Evolutionary conservation across 139 green algal genomes (phyloP), one percentile per base, ranked within the genome.

Genomic region (Volvox africanus): DNA sequence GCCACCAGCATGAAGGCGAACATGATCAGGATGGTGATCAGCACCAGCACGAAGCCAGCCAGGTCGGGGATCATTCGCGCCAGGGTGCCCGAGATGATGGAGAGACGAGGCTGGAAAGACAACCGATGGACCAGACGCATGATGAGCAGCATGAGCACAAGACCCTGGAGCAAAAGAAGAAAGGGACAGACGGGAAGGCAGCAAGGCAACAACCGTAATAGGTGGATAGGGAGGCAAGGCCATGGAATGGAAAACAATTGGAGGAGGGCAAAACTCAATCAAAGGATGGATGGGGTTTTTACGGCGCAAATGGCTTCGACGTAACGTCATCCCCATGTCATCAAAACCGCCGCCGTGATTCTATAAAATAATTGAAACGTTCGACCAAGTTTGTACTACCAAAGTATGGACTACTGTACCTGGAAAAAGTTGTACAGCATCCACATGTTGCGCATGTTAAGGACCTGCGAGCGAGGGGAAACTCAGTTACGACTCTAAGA

Each of bases 61-160:
- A 94, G 76, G 92, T 94, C 92, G 22, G 88, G 86, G 50, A 92
- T 1, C 36, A 89, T 87, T 36, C 84, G 44, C 18, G 88, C 77
- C 18, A 94, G 68, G 18, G 88, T 91, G 78, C 92, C 88, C 13
- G 78, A 86, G 62, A 94, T 82, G 24, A 94, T 82, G 67, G 82
- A 80, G 24, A 94, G 88, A 18, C 79, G 78, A 17, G 92, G 88
- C 88, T 92, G 92, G 88, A 94, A 92, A 50, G 68, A 88, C 12
- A 91, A 20, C 71, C 89, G 83, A 44, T 92, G 67, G 44, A 92
- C 89, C 61, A 91, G 83, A 16, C 89, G 76, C 24, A 87, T 3
- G 77, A 94, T 84, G 16, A 94, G 83, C 88, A 92, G 32, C 50
- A 91, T 26, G 76, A 94, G 88, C 65, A 92, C 82, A 24, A 94